Evolutionary conservation across 345 rosid genomes (phyloP).

Genomic region (Brassica carinata): DNA sequence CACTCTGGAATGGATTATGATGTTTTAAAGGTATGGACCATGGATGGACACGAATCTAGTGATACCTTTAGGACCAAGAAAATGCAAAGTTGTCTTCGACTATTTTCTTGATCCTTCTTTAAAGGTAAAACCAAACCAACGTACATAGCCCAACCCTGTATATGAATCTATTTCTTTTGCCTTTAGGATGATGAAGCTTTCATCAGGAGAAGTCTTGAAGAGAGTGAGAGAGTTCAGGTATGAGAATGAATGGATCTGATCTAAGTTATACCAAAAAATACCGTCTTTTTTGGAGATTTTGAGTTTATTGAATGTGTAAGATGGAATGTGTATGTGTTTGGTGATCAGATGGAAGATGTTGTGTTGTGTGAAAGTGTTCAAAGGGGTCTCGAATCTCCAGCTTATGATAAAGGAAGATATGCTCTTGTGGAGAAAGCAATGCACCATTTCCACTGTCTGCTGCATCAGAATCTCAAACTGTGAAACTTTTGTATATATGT

Average conservation of each 20-base stretch:
- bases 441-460: conserved; percentile 77
- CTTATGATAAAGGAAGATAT: conserved; percentile 70
- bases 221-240: conserved; percentile 87
- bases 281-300: neutral
- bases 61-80: conserved; percentile 70
- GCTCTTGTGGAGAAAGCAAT: conserved; percentile 77
- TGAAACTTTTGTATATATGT: conserved; percentile 1
- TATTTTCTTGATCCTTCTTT: conserved; percentile 70
- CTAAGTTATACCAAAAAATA: no score
- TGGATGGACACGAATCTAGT: conserved; percentile 98
- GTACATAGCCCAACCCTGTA: neutral
- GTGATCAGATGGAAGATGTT: conserved; percentile 71
- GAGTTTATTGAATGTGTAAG: conserved; percentile 30
- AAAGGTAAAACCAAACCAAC: conserved; percentile 47
- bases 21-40: conserved; percentile 70
- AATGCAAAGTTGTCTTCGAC: conserved; percentile 81
- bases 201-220: conserved; percentile 61
- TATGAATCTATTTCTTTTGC: neutral
- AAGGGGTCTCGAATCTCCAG: conserved; percentile 79
- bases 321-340: no score
- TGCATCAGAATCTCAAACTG: conserved; percentile 46
- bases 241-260: no score
- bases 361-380: conserved; percentile 78
- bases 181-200: conserved; percentile 64
- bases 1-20: conserved; percentile 4